These are phyloP conservation scores for Solanum phureja DNA, from an alignment of 257 asterid species.

Conservation along the genomic window DNA sequence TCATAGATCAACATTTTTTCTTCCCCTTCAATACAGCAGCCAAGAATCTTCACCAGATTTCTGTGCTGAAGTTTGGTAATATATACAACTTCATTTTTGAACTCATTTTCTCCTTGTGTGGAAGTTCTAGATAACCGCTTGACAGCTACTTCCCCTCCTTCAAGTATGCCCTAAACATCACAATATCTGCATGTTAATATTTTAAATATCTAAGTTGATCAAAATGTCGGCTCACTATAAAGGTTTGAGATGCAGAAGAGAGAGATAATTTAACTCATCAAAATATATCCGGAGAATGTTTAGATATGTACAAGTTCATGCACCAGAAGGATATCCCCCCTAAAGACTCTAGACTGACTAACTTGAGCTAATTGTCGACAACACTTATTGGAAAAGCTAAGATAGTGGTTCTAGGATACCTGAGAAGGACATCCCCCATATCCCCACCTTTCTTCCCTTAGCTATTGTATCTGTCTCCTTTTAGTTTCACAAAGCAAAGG, in stretches of 20 bases:
- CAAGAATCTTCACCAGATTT: constrained; percentile 46
- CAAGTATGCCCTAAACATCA: constrained; percentile 26
- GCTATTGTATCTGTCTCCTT: neutral
- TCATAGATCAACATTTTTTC: constrained; percentile 46
- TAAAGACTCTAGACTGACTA: neutral
- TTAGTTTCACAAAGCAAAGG: neutral
- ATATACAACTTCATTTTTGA: constrained; percentile 36
- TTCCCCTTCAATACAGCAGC: constrained; percentile 36
- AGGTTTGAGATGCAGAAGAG: too few species aligned
- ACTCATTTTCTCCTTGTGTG: constrained; percentile 42
- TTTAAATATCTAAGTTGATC: neutral
- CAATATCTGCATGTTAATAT: neutral
- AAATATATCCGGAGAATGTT: too few species aligned
- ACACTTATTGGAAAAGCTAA: neutral
- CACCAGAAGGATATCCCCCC: neutral
- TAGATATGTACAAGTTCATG: too few species aligned
- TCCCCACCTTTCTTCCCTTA: neutral
- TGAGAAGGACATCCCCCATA: neutral
- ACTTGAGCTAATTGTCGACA: neutral
- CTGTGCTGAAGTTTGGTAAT: constrained; percentile 49
- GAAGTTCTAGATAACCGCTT: constrained; percentile 40
- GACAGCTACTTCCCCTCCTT: constrained; percentile 46
- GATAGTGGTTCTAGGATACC: neutral
- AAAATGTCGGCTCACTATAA: neutral
- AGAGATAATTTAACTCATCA: too few species aligned